Base-by-base conservation (phyloP, 2,329 filamentous ascomycete genomes). In the Grosmannia clavigera region DNA sequence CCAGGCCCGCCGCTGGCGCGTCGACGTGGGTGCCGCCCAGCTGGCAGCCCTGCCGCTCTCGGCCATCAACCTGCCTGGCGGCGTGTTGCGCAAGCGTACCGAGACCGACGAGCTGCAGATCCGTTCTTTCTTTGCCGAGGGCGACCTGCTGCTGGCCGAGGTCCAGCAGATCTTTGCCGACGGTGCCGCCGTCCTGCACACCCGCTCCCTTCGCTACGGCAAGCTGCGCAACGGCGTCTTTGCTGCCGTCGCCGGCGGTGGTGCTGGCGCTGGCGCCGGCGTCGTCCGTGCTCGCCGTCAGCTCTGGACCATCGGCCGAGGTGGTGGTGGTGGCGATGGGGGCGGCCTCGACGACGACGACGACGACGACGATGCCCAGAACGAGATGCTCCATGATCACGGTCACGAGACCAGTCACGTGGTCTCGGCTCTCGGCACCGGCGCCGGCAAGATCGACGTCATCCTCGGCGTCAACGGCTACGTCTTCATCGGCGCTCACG, bases 81-180 rank as follows among this genome's bases (percentile, higher is more conserved):
- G 94, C 40, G 95, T 96, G 65, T 78, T 96, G 67, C 84, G 94
- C 61, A 88, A 92, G 70, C 81, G 94, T 65, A 99, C 94, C 33
- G 92, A 92, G 68, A 95, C 94, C 19, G 94, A 99, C 72, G 94
- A 97, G 76, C 80, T 99, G 68, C 94, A 97, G 74, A 97, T 99
- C 73, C 84, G 94, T 57, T 90, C 85, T n/a, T 99, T 96, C 74
- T 97, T 99, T 75, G 86, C 87, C 59, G 94, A 99, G 73, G 94
- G 94, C 14, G 94, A 99, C 71, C 76, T 99, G 58, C 77, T 99
- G 19, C 89, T 97, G 22, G 94, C 94, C 1, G 94, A 99, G 75
- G 94, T 99, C 59, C 94, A 99, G 79, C 83, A 84, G 66, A 78
- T 99, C 59, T 90, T 91, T 71, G 81, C 84, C 61, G 92, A 97